phyloP scores from a whole-genome alignment of 2,329 filamentous ascomycete genomes.

The Talaromyces sp. region DNA sequence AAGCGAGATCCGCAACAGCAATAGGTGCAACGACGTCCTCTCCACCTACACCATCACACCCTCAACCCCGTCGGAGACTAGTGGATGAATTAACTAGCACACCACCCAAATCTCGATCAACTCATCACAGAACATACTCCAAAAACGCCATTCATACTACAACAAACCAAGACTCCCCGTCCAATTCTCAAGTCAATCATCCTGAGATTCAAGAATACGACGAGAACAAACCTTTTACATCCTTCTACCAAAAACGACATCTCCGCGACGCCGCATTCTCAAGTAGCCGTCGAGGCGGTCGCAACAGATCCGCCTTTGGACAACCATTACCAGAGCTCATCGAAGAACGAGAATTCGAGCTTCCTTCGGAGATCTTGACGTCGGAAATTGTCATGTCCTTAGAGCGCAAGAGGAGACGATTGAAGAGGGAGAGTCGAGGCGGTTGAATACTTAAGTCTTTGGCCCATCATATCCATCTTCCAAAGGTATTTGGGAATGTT shows the following conservation, averaged over 20 bases:
- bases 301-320: slow-evolving; percentile 76
- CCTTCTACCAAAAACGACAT: slow-evolving; percentile 78
- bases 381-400: slow-evolving; percentile 41
- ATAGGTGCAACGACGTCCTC: neutral
- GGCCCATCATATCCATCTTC: neutral
- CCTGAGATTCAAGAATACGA: neutral
- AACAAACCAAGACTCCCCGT: neutral
- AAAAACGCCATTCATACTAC: neutral
- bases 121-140: neutral
- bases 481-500: neutral
- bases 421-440: slow-evolving; percentile 32
- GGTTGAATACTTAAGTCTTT: neutral
- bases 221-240: slow-evolving; percentile 64
- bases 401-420: slow-evolving; percentile 36
- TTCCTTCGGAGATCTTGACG: slow-evolving; percentile 61
- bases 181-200: neutral
- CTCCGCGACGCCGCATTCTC: slow-evolving; percentile 76
- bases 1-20: slow-evolving; percentile 58
- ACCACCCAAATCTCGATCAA: slow-evolving; percentile 7
- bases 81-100: slow-evolving; percentile 11
- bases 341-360: slow-evolving; percentile 65
- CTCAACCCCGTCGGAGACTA: slow-evolving; percentile 12
- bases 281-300: slow-evolving; percentile 64
- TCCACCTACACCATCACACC: neutral
- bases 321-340: slow-evolving; percentile 68